Percentiles rank a stretch among this genome's conserved stretches.
Evolutionary conservation across 2,329 filamentous ascomycete species (phyloP).

Genomic region (Aspergillus fijiensis): DNA sequence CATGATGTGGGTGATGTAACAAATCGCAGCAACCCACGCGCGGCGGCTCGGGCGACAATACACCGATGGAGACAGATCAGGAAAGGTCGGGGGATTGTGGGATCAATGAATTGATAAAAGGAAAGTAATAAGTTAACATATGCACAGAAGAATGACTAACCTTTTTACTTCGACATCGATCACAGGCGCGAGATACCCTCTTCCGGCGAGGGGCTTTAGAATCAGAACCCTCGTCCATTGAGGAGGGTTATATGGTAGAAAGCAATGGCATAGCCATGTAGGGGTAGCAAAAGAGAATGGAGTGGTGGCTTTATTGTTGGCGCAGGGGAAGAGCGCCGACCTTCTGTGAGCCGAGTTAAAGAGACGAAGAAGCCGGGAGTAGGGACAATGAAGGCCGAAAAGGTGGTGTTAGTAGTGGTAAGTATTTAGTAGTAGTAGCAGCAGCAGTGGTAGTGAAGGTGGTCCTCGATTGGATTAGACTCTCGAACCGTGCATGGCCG

Average conservation of each 20-base stretch:
- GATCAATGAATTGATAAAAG: background rate
- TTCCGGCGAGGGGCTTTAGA: slow-evolving; percentile 41
- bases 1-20: background rate
- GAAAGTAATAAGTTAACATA: background rate
- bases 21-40: background rate
- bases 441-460: background rate
- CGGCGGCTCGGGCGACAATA: slow-evolving; percentile 1
- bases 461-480: background rate
- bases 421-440: no score
- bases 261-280: slow-evolving; percentile 28
- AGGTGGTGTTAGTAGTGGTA: background rate
- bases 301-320: background rate
- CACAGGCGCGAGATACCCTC: slow-evolving; percentile 48
- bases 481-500: slow-evolving; percentile 1
- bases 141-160: slow-evolving; percentile 21
- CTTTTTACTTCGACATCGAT: slow-evolving; percentile 48
- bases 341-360: background rate
- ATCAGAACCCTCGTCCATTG: slow-evolving; percentile 42
- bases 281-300: slow-evolving; percentile 5
- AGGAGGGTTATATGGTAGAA: slow-evolving; percentile 25
- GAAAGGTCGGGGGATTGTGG: background rate
- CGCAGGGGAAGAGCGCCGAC: background rate
- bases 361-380: slow-evolving; percentile 2
- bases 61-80: slow-evolving; percentile 1
- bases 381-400: slow-evolving; percentile 5